phyloP scores from a whole-genome alignment of 2,329 filamentous ascomycete species.

The Metarhizium guizhouense region DNA sequence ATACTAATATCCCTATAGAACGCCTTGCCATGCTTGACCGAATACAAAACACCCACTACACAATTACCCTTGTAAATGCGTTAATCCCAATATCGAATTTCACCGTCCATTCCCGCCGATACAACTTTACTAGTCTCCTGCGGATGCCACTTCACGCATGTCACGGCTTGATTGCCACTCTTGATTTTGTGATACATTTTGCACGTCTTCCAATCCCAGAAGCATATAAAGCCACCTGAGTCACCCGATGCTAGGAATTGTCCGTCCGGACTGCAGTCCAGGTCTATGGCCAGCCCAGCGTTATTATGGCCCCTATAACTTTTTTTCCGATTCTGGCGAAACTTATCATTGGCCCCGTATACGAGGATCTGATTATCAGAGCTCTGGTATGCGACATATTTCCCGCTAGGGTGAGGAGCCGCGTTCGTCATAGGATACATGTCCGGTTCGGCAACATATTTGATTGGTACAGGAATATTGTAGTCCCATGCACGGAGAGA shows the following conservation, averaged over 20 bases:
- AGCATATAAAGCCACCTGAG: constrained; percentile 80
- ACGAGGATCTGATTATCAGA: constrained; percentile 96
- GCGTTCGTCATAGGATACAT: constrained; percentile 95
- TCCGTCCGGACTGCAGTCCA: constrained; percentile 82
- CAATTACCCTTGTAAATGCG: neutral
- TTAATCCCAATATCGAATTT: constrained; percentile 91
- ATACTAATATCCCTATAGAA: neutral
- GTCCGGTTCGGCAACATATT: constrained; percentile 93
- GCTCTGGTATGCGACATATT: constrained; percentile 89
- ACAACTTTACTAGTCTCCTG: constrained; percentile 92
- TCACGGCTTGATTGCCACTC: constrained; percentile 72
- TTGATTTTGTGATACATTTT: constrained; percentile 98
- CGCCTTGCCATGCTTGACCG: constrained; percentile 1
- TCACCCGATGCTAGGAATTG: constrained; percentile 86
- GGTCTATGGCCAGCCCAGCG: constrained; percentile 83
- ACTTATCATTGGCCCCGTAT: constrained; percentile 89
- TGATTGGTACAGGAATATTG: constrained; percentile 96
- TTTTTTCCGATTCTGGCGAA: constrained; percentile 96
- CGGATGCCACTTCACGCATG: constrained; percentile 93
- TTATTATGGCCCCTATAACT: constrained; percentile 93
- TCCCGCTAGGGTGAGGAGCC: constrained; percentile 75
- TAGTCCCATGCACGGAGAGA: constrained; percentile 96
- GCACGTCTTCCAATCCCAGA: constrained; percentile 99
- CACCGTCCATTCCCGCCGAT: constrained; percentile 80
- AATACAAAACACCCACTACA: neutral